Base-by-base conservation (phyloP, 75 land plant species). In the Pinus tabuliformis region DNA sequence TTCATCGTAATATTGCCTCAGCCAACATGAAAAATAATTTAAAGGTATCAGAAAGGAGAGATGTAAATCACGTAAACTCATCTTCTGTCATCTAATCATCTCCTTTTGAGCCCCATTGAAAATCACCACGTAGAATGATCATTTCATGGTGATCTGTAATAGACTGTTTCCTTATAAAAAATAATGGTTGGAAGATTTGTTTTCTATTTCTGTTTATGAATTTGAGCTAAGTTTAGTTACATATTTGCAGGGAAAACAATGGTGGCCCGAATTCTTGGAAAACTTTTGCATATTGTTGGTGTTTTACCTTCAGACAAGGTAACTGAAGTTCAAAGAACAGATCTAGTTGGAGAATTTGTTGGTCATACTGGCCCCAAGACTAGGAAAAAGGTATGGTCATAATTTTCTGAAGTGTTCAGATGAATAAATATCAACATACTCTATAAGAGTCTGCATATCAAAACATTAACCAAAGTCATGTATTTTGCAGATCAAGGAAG, bases 341-440 rank as follows among this genome's bases (percentile, higher is more conserved):
- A 96, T 80, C 84, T 96, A 66, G 99, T 96, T 79, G 99, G 99
- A 1, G 99, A 96, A 84, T 96, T 96, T 84, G 96, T 96, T 70
- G 99, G 99, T 65, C 99, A 49, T 49, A 49, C 99, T 20, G 99
- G 99, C n/a, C 99, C 99, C 52, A 88, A 90, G 79, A 96, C 99
- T 11, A 91, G 94, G 63, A 88, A 84, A 77, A 93, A 86, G 92
- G 98, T 89, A 77, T 26, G 39, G 36, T 62, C 52, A 42, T 68
- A 52, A n/a, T 45, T 64, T 33, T 33, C 72, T 42, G 24, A 4
- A 17, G 30, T 20, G n/a, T 28, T 24, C n/a, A 11, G 76, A 21
- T 59, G 68, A 6, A 8, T n/a, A 42, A n/a, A 42, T 37, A 20
- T 20, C 8, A 11, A 42, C 8, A n/a, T 68, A 22, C 22, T 68